Evolutionary conservation across 1,284 basidiomycete species (phyloP), one percentile per base, ranked within the genome.

Genomic region (Inonotus hispidus): DNA sequence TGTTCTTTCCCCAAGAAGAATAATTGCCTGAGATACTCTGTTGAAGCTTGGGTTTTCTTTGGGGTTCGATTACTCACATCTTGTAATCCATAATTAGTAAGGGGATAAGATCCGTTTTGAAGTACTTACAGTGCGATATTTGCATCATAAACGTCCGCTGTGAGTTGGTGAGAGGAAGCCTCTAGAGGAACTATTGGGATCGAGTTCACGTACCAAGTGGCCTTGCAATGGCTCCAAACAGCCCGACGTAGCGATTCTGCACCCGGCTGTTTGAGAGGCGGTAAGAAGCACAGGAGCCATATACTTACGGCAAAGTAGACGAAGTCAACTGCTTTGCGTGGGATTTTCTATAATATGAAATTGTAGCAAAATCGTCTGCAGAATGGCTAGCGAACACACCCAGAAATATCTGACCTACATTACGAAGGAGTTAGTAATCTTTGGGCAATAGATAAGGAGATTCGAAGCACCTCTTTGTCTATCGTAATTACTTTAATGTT

Each of bases 331-430:
- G 25, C 2, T 21, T 39, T 58, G 19, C 46, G n/a, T 1, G 46
- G 49, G 10, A 23, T 6, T n/a, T 37, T 52, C 49, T 38, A 21
- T n/a, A 41, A 47, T 21, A 11, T 47, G 16, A n/a, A n/a, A n/a
- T 10, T 47, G 16, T 21, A 47, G 16, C 23, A 2, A n/a, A 16
- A 47, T 47, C 16, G 23, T 39, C 4, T 4, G 27, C 37, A n/a
- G 4, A 29, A 25, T 13, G n/a, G 16, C 3, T 6, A 37, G 14
- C 3, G 13, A 5, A 39, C 6, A 29, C 4, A 52, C 57, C 57
- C 57, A 58, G 21, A 58, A 58, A 16, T 58, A 52, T 39, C 27
- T 58, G 11, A 52, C 37, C 57, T 58, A n/a, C 11, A 13, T 19
- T 4, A 5, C 10, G 19, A 49, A 14, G 25, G 1, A 8, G 41